These are phyloP conservation scores for Prunus fruticosa DNA, from an alignment of 306 rosid species.

Conservation along the genomic window DNA sequence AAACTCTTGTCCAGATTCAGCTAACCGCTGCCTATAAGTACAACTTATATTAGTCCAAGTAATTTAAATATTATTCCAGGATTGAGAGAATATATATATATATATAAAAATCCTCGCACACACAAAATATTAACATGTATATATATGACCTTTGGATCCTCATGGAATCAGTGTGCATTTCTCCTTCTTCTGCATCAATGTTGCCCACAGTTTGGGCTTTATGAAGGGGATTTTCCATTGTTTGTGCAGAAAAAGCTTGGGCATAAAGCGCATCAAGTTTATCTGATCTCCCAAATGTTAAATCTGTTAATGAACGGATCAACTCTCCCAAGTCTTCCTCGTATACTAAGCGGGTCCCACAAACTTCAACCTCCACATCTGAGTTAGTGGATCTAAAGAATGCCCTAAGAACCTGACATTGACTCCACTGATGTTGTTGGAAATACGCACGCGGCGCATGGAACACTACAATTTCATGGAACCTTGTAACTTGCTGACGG, in stretches of 20 bases:
- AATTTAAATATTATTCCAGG: too few relatives aligned
- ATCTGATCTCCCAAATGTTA: neutral
- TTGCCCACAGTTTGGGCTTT: too few relatives aligned
- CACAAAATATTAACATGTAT: too few relatives aligned
- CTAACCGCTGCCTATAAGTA: too few relatives aligned
- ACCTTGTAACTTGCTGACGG: neutral
- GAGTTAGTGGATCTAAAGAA: neutral
- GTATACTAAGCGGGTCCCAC: conserved; percentile 17
- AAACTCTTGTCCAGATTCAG: neutral
- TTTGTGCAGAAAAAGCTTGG: neutral
- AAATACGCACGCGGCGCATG: conserved; percentile 5
- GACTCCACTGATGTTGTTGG: neutral
- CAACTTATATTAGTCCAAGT: neutral
- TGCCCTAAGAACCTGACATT: conserved; percentile 8
- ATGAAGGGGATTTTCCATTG: neutral
- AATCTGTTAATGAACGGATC: neutral
- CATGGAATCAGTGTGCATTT: neutral
- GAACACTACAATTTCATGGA: neutral
- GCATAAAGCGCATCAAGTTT: neutral
- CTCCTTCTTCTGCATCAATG: too few relatives aligned
- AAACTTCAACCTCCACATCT: conserved; percentile 13
- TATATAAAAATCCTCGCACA: too few relatives aligned
- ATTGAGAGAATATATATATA: too few relatives aligned
- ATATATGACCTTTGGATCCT: too few relatives aligned
- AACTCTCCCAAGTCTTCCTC: conserved; percentile 4